phyloP scores from a whole-genome alignment of 139 green algal species.

The Micractinium sp. region DNA sequence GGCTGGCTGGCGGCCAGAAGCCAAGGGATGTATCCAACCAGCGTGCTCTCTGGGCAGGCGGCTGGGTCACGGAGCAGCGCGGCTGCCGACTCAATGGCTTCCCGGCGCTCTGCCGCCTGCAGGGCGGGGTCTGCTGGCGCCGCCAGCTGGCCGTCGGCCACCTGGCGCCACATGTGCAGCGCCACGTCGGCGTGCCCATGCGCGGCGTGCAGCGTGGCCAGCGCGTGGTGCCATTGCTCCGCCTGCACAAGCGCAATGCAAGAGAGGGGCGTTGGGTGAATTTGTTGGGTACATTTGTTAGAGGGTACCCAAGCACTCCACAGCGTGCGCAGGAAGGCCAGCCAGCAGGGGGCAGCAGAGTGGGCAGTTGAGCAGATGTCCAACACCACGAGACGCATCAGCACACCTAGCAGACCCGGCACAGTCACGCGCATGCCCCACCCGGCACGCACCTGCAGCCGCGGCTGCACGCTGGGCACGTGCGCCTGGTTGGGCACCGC shows the following conservation, averaged over 20 bases:
- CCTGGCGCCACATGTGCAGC: conserved; percentile 52
- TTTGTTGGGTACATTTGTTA: no score
- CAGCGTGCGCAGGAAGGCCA: neutral
- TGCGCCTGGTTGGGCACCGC: conserved; percentile 38
- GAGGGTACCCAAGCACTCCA: no score
- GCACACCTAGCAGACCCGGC: neutral
- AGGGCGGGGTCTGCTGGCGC: neutral
- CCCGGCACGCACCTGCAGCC: conserved; percentile 43
- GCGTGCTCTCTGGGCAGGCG: conserved; percentile 26
- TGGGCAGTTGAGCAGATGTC: neutral
- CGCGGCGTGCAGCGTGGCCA: conserved; percentile 49
- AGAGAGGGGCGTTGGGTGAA: no score
- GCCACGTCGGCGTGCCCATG: conserved; percentile 34
- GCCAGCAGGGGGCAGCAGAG: neutral
- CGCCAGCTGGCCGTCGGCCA: conserved; percentile 40
- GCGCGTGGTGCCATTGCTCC: conserved; percentile 37
- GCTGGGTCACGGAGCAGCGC: conserved; percentile 19
- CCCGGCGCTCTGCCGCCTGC: conserved; percentile 25
- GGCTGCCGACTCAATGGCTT: conserved; percentile 28
- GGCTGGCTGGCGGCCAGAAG: conserved; percentile 42
- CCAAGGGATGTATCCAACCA: conserved; percentile 55
- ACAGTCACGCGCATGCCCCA: neutral
- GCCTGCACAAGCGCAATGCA: conserved; percentile 7
- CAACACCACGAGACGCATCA: neutral
- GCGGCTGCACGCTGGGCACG: neutral